Conservation (phyloP, 2,329 filamentous ascomycete genomes). For the Aspergillus ochraceus region DNA sequence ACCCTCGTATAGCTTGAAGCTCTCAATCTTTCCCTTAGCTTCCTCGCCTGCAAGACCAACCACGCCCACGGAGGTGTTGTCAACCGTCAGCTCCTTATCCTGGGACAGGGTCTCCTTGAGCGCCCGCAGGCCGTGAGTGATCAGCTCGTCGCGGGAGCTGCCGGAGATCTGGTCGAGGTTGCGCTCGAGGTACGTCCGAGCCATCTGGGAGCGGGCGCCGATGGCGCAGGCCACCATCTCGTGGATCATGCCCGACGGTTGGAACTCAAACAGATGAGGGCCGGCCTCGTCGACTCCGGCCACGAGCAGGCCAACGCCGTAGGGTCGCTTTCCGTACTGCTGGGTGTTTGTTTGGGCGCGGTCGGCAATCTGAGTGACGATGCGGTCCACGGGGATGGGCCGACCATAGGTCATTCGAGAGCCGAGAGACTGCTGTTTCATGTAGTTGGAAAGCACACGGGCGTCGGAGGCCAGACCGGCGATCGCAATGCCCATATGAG, state of each 20-base stretch:
- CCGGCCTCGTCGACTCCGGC: conserved; percentile 92
- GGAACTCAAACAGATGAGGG: conserved; percentile 97
- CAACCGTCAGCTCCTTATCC: conserved; percentile 95
- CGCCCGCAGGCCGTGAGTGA: conserved; percentile 85
- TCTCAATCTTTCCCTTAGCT: conserved; percentile 63
- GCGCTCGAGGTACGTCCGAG: conserved; percentile 91
- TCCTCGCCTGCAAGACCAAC: conserved; percentile 63
- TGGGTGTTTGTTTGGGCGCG: conserved; percentile 98
- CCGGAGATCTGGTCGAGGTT: conserved; percentile 81
- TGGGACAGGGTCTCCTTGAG: conserved; percentile 94
- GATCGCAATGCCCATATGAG: conserved; percentile 92
- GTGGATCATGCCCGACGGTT: conserved; percentile 91
- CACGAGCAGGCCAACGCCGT: conserved; percentile 89
- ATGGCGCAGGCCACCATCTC: conserved; percentile 98
- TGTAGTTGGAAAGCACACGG: conserved; percentile 99
- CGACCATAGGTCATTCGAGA: conserved; percentile 95
- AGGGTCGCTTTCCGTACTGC: conserved; percentile 93
- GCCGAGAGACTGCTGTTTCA: conserved; percentile 98
- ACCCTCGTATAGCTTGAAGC: conserved; percentile 88
- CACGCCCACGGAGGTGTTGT: conserved; percentile 91
- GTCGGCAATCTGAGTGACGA: conserved; percentile 89
- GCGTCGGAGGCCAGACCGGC: conserved; percentile 96
- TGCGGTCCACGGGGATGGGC: conserved; percentile 82
- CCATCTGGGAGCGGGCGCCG: conserved; percentile 95
- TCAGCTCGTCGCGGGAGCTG: conserved; percentile 77